Base-by-base conservation (phyloP, 345 rosid genomes). In the Populus simonii region DNA sequence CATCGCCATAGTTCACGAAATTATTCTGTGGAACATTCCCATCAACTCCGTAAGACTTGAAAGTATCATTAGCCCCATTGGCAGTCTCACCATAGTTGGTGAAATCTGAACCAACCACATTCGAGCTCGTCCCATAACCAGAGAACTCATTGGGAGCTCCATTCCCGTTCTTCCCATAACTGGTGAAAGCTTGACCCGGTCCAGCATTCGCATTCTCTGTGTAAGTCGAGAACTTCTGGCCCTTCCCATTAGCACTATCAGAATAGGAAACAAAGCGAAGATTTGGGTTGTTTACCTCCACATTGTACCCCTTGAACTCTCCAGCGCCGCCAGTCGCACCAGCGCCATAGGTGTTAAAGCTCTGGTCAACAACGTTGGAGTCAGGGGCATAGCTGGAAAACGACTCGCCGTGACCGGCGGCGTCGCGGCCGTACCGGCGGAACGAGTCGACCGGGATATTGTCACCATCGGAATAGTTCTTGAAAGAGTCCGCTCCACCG, bases 141-240 rank as follows among this genome's bases (percentile, higher is more conserved):
- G 77, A 67, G 80, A 95, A 95, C 5, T 75, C 92, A 65, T 84
- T 88, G 1, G 93, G 90, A 4, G 53, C 57, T 20, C 92, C 91
- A 67, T 89, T 92, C 13, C 91, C 93, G 76, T 88, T 83, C 85
- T 89, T 92, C 29, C 96, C 93, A 73, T 95, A 95, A 62, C 87
- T 88, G 0, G 86, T 67, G 70, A 95, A 95, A 0, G 82, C 69
- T 67, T 92, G 13, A 25, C 25, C 87, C 23, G 61, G 3, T 0
- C 98, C 98, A 69, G 96, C 70, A 78, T 95, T 95, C 23, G 93
- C 76, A 0, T 83, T 35, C 53, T 70, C 79, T 1, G 89, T 80
- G 79, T 95, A 95, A 18, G 72, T 35, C 6, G 84, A 70, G 89
- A 95, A 95, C 1, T 79, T 20, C 67, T 95, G 93, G 7, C 76